phyloP scores from a whole-genome alignment of 768 basidiomycete genomes.

The Lenzites betulinus region DNA sequence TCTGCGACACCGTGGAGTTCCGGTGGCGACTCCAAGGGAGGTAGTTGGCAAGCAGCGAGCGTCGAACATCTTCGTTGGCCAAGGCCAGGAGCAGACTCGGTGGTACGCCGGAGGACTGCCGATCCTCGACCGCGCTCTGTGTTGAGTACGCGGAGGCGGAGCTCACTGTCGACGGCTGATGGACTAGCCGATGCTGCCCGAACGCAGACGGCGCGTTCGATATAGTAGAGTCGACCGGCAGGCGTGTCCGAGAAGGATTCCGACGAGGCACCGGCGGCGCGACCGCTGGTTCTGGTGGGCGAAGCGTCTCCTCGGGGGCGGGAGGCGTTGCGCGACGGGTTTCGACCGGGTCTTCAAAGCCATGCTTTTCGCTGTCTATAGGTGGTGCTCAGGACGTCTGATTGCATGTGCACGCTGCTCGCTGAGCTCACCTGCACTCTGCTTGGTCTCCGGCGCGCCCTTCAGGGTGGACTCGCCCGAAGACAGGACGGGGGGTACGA shows the following conservation, averaged over 20 bases:
- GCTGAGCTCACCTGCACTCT: background rate
- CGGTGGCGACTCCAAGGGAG: constrained; percentile 21
- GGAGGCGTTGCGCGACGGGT: background rate
- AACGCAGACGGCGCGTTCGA: constrained; percentile 6
- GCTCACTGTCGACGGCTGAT: constrained; percentile 36
- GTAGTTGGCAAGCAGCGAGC: constrained; percentile 27
- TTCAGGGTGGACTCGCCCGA: constrained; percentile 20
- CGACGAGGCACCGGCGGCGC: constrained; percentile 17
- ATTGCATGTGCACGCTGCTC: no score
- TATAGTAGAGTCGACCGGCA: constrained; percentile 1
- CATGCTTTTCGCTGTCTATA: constrained; percentile 12
- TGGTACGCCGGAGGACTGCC: constrained; percentile 29
- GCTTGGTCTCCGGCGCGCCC: no score
- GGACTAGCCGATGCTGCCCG: constrained; percentile 13
- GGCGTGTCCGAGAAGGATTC: constrained; percentile 2
- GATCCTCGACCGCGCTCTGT: constrained; percentile 39
- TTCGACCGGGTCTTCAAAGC: background rate
- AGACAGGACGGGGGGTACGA: constrained; percentile 28
- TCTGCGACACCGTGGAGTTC: constrained; percentile 20
- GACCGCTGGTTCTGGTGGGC: constrained; percentile 5
- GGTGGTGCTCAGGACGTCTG: no score
- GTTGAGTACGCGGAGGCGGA: constrained; percentile 40
- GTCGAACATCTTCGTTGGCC: constrained; percentile 29
- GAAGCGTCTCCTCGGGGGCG: background rate
- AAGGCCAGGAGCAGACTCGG: constrained; percentile 41